Conservation (phyloP, 1,139 yeast species). For the Blastobotrys serpentis region DNA sequence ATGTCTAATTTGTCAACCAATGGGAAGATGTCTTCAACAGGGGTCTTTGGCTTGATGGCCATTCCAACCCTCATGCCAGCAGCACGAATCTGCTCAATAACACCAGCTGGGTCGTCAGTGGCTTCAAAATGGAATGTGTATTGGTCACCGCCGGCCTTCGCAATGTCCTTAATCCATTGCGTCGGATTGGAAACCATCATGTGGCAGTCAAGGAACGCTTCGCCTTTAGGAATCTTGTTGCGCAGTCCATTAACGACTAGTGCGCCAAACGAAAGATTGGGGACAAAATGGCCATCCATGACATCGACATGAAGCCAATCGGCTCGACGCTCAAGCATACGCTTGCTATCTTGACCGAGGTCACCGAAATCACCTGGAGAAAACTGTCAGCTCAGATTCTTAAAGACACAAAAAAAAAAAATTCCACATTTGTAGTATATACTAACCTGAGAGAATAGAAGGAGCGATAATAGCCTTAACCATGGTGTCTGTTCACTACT, state of each 20-base stretch:
- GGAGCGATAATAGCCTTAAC: constrained; percentile 82
- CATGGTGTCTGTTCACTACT: constrained; percentile 24
- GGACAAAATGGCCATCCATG: constrained; percentile 99
- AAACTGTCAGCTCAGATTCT: background rate
- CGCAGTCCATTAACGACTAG: constrained; percentile 83
- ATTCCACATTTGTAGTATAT: too few relatives aligned
- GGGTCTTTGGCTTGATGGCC: constrained; percentile 92
- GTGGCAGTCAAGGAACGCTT: constrained; percentile 93
- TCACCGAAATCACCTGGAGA: constrained; percentile 66
- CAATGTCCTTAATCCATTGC: constrained; percentile 92
- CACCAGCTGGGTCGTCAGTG: constrained; percentile 70
- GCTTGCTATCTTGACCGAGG: constrained; percentile 82
- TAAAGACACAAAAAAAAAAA: too few relatives aligned
- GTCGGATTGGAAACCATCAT: constrained; percentile 98
- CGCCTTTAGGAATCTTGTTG: constrained; percentile 65
- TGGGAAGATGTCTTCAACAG: constrained; percentile 78
- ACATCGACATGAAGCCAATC: constrained; percentile 98
- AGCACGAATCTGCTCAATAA: constrained; percentile 71
- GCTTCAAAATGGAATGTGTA: constrained; percentile 97
- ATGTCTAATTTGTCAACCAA: constrained; percentile 78
- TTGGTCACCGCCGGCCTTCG: constrained; percentile 93
- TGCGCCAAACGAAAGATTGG: constrained; percentile 91
- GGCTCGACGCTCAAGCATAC: constrained; percentile 70
- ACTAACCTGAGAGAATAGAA: constrained; percentile 77
- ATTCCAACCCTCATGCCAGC: constrained; percentile 93